phyloP scores from a whole-genome alignment of 2,329 filamentous ascomycete species.

The Trichoderma sp. region DNA sequence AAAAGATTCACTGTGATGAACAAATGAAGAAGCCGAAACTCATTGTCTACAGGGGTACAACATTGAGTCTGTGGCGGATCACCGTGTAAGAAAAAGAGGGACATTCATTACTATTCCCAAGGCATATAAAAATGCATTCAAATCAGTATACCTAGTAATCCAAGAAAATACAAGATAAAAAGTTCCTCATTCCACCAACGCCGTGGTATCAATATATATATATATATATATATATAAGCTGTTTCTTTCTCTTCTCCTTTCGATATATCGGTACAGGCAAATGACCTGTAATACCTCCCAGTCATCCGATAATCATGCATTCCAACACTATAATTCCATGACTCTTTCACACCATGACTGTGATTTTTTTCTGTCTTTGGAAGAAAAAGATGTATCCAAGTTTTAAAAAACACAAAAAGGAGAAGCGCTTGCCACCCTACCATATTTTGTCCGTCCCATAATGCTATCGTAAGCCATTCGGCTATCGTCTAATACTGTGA shows the following conservation, averaged over 20 bases:
- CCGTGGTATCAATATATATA: slow-evolving; percentile 26
- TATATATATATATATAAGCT: neutral
- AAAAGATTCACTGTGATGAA: neutral
- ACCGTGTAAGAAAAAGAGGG: neutral
- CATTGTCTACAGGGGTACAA: neutral
- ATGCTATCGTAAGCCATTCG: neutral
- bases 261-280: neutral
- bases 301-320: neutral
- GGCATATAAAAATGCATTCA: neutral
- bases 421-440: neutral
- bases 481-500: neutral
- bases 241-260: slow-evolving; percentile 1
- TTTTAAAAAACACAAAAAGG: neutral
- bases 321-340: neutral
- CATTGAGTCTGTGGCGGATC: neutral
- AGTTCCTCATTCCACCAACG: slow-evolving; percentile 19
- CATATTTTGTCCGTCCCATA: neutral
- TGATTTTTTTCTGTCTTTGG: neutral
- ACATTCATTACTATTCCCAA: neutral
- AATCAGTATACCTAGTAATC: neutral
- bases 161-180: neutral
- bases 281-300: neutral
- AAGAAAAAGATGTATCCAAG: slow-evolving; percentile 11
- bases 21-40: neutral
- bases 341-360: neutral